Conservation (phyloP, 495 filamentous ascomycete species). For the Aspergillus incahuasiensis region DNA sequence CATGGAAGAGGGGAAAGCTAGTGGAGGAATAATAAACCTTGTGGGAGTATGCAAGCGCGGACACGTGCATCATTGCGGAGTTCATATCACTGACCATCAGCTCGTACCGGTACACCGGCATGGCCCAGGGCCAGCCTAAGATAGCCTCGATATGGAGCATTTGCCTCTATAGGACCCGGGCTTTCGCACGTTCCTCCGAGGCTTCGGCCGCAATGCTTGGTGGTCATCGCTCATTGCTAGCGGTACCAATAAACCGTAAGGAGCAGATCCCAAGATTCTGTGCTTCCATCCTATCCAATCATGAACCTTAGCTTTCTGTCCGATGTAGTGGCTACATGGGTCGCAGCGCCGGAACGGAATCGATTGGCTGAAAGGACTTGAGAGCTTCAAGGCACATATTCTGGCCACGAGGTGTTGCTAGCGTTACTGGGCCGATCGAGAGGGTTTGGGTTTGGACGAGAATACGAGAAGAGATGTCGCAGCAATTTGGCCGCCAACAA, state of each 20-base stretch:
- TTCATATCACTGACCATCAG: background rate
- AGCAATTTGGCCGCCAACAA: background rate
- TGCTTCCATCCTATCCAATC: background rate
- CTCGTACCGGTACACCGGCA: background rate
- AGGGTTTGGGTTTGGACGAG: background rate
- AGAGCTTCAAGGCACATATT: background rate
- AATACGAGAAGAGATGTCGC: background rate
- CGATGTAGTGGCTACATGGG: constrained; percentile 3
- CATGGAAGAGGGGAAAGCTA: background rate
- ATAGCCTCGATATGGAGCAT: background rate
- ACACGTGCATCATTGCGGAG: background rate
- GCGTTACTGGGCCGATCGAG: background rate
- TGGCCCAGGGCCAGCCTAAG: background rate
- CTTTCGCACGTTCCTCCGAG: background rate
- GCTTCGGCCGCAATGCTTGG: background rate
- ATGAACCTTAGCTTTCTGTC: background rate
- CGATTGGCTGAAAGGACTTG: constrained; percentile 4
- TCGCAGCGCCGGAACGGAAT: constrained; percentile 2
- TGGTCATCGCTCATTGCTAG: background rate
- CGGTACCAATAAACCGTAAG: background rate
- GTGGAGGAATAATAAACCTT: background rate
- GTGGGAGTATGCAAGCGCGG: constrained; percentile 1
- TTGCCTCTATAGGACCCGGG: background rate
- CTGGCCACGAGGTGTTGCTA: constrained; percentile 3
- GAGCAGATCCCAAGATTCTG: background rate